Percentiles rank a stretch among this genome's conserved stretches.
These are phyloP conservation scores for Pelargonium nanum DNA, from an alignment of 345 rosid genomes.

Conservation along the genomic window DNA sequence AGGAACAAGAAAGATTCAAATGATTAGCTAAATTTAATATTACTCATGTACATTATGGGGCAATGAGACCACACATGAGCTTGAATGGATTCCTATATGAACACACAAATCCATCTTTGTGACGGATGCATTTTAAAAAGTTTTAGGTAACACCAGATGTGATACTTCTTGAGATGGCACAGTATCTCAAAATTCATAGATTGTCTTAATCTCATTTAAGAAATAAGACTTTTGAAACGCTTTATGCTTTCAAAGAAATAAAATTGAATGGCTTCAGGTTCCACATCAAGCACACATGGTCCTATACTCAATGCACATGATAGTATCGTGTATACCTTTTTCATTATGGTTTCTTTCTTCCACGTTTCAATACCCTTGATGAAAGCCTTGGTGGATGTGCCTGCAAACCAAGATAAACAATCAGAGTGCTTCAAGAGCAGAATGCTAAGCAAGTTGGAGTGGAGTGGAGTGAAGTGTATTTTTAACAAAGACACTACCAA, in stretches of 20 bases:
- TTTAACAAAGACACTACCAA: slow-evolving; percentile 18
- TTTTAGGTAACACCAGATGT: neutral
- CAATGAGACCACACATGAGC: neutral
- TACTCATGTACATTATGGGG: neutral
- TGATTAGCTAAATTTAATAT: neutral
- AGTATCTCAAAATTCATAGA: neutral
- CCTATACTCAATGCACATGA: neutral
- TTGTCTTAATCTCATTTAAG: neutral
- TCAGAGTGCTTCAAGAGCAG: neutral
- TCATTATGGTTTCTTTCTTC: slow-evolving; percentile 67
- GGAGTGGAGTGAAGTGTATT: neutral
- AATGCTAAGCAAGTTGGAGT: neutral
- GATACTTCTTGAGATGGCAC: no score
- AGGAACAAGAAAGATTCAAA: slow-evolving; percentile 4
- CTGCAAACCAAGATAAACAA: slow-evolving; percentile 25
- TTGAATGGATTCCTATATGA: neutral
- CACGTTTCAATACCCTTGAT: slow-evolving; percentile 75
- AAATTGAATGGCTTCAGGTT: neutral
- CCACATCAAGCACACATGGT: neutral
- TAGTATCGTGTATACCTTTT: slow-evolving; percentile 23
- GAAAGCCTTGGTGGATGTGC: slow-evolving; percentile 78
- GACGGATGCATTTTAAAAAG: neutral
- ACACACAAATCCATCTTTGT: neutral
- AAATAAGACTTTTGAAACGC: neutral
- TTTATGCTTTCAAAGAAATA: neutral